Evolutionary conservation across 441 rosid genomes (phyloP).

Genomic region (Corymbia citriodora): DNA sequence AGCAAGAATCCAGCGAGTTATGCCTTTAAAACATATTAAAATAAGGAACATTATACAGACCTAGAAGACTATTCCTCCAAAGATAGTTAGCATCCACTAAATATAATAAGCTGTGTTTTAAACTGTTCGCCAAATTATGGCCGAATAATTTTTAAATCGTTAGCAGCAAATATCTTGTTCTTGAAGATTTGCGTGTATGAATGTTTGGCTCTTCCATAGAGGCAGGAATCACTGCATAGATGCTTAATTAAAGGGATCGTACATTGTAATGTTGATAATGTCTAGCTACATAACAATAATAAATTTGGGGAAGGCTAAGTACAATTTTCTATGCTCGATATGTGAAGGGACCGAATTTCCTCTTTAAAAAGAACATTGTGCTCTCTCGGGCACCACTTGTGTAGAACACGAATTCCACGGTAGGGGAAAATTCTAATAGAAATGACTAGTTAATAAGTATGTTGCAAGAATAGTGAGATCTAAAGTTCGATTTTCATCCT

Average conservation of each 20-base stretch:
- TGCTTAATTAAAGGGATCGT: background rate
- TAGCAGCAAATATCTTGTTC: background rate
- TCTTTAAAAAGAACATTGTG: background rate
- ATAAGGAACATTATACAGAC: background rate
- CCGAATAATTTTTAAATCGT: background rate
- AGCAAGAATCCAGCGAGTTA: background rate
- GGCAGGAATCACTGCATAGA: background rate
- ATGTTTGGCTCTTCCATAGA: background rate
- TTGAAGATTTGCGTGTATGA: background rate
- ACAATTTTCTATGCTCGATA: background rate
- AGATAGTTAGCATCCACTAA: background rate
- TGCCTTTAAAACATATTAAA: background rate
- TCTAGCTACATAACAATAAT: background rate
- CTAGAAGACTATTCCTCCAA: background rate
- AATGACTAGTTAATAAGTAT: background rate
- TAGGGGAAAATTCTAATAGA: background rate
- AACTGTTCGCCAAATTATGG: background rate
- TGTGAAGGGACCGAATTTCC: background rate
- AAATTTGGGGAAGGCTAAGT: background rate
- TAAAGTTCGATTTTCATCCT: background rate
- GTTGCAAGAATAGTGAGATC: background rate
- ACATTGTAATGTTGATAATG: background rate
- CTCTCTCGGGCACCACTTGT: background rate
- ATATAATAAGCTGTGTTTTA: background rate
- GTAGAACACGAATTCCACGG: background rate